A percentile compares a stretch with the other conserved stretches of the same genome.
phyloP scores from a whole-genome alignment of 768 basidiomycete species.

The Boletus reticuloceps region DNA sequence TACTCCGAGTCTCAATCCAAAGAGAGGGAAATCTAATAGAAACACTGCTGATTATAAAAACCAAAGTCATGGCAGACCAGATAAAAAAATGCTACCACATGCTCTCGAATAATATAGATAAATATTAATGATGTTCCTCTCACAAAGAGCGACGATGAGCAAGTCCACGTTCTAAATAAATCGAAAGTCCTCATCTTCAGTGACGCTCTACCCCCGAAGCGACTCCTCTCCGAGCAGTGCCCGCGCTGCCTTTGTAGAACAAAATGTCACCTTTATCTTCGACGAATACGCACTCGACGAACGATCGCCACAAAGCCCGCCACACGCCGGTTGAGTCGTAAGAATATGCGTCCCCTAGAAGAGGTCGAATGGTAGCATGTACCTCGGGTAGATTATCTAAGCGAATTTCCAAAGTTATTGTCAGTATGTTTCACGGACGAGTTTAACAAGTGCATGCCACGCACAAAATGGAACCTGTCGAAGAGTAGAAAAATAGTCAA shows the following conservation, averaged over 20 bases:
- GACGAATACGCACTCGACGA: neutral
- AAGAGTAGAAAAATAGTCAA: neutral
- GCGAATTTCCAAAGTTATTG: neutral
- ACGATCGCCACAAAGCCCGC: neutral
- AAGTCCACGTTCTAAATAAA: no score
- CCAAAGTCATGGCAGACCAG: no score
- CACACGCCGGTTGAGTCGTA: neutral
- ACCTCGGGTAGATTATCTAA: neutral
- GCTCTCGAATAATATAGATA: no score
- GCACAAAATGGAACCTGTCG: neutral
- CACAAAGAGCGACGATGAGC: no score
- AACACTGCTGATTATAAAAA: no score
- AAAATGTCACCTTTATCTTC: neutral
- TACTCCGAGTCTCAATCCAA: no score
- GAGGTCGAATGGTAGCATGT: neutral
- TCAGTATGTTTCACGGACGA: neutral
- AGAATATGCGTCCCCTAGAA: neutral
- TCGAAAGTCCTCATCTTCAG: neutral
- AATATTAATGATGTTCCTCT: no score
- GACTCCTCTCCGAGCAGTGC: neutral
- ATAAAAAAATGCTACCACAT: no score
- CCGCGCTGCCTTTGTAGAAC: neutral
- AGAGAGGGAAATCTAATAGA: no score
- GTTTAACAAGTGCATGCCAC: neutral
- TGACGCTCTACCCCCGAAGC: neutral